Evolutionary conservation across 2,329 filamentous ascomycete species (phyloP).

Genomic region (Plectosphaerella cucumerina): DNA sequence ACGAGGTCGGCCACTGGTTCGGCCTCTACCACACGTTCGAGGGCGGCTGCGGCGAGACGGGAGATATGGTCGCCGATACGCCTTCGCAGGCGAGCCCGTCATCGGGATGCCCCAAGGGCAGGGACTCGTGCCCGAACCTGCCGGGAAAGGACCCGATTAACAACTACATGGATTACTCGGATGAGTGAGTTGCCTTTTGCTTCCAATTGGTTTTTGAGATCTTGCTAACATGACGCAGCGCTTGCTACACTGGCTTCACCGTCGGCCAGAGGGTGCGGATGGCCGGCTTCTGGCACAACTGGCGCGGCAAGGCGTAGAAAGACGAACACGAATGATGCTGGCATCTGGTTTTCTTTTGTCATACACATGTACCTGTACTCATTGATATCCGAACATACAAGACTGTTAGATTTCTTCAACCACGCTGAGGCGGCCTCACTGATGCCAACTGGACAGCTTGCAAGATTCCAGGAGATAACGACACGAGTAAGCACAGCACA

Average conservation of each 20-base stretch:
- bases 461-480: too few relatives aligned
- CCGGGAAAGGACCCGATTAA: constrained; percentile 29
- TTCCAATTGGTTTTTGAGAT: constrained; percentile 12
- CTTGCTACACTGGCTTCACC: constrained; percentile 40
- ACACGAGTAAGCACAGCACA: too few relatives aligned
- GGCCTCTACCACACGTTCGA: constrained; percentile 46
- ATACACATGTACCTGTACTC: too few relatives aligned
- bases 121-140: constrained; percentile 28
- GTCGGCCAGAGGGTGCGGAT: constrained; percentile 27
- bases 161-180: constrained; percentile 37
- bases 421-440: too few relatives aligned
- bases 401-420: too few relatives aligned
- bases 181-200: constrained; percentile 26
- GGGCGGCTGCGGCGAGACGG: constrained; percentile 30
- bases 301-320: too few relatives aligned
- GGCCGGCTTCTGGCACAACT: constrained; percentile 21
- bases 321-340: too few relatives aligned
- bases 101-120: constrained; percentile 28
- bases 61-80: constrained; percentile 37
- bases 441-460: too few relatives aligned
- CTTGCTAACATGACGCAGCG: constrained; percentile 13
- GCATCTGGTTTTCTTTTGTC: too few relatives aligned
- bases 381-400: too few relatives aligned
- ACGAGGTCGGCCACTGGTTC: constrained; percentile 46
- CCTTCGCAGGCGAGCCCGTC: constrained; percentile 28